Evolutionary conservation across 352 stramenopile genomes (phyloP).

Genomic region (Aphanomyces invadans): DNA sequence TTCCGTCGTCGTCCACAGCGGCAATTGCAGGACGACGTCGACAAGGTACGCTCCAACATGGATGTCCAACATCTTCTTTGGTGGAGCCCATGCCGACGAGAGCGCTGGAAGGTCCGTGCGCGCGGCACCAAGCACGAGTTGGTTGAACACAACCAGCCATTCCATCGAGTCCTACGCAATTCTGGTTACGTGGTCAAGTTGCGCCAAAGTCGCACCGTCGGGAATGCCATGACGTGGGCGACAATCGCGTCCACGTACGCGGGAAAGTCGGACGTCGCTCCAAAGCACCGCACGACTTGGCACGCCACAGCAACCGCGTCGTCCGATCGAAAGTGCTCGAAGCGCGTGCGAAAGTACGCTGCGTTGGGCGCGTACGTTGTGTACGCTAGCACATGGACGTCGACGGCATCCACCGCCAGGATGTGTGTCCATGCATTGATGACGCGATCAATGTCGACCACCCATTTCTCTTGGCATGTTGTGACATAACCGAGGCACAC

Average conservation of each 20-base stretch:
- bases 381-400: slow-evolving; percentile 66
- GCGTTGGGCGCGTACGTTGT: slow-evolving; percentile 37
- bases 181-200: not conserved
- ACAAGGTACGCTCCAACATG: slow-evolving; percentile 64
- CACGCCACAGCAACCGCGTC: slow-evolving; percentile 41
- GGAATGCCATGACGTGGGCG: slow-evolving; percentile 27
- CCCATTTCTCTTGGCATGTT: slow-evolving; percentile 38
- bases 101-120: not conserved
- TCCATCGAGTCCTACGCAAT: not conserved
- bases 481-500: slow-evolving; percentile 60
- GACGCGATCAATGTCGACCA: slow-evolving; percentile 43
- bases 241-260: not conserved
- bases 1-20: slow-evolving; percentile 30
- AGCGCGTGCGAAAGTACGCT: slow-evolving; percentile 73
- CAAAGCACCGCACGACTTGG: slow-evolving; percentile 44
- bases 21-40: slow-evolving; percentile 55
- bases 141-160: slow-evolving; percentile 13
- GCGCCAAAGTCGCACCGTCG: slow-evolving; percentile 32
- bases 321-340: slow-evolving; percentile 64
- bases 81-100: not conserved
- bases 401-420: slow-evolving; percentile 52
- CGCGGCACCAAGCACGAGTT: slow-evolving; percentile 8
- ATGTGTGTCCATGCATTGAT: slow-evolving; percentile 43
- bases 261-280: not conserved
- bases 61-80: slow-evolving; percentile 32